A percentile compares a stretch with the other conserved stretches of the same genome.
Evolutionary conservation across 1,284 basidiomycete genomes (phyloP).

Genomic region (Prillingera fragicola): DNA sequence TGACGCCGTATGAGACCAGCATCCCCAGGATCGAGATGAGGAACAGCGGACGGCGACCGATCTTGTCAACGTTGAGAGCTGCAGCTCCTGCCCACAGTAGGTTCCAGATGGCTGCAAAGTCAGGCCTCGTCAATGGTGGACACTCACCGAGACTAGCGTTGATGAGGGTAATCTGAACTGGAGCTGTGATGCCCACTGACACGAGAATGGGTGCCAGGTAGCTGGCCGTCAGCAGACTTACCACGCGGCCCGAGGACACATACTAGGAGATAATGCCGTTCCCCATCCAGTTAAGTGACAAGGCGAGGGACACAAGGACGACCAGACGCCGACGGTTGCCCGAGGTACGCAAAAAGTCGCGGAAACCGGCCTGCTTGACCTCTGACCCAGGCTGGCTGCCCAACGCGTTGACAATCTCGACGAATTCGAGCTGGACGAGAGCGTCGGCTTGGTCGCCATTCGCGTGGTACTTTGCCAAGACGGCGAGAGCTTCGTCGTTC

Average conservation of each 20-base stretch:
- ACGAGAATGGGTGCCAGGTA: constrained; percentile 22
- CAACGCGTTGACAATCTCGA: constrained; percentile 31
- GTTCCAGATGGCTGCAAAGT: constrained; percentile 15
- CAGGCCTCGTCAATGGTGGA: constrained; percentile 57
- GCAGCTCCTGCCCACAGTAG: too few relatives aligned
- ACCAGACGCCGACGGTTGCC: constrained; percentile 35
- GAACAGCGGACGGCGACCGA: constrained; percentile 44
- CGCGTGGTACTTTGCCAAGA: constrained; percentile 32
- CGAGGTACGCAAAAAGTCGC: constrained; percentile 30
- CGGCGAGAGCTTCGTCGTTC: constrained; percentile 27
- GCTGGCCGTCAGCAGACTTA: constrained; percentile 5
- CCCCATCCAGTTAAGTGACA: constrained; percentile 54
- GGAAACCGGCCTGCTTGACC: constrained; percentile 19
- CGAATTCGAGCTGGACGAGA: constrained; percentile 24
- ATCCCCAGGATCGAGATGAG: too few relatives aligned
- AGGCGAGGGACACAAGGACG: constrained; percentile 48
- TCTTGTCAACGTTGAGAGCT: constrained; percentile 14
- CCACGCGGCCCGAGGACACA: constrained; percentile 4
- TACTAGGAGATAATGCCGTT: constrained; percentile 33
- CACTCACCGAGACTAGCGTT: constrained; percentile 26
- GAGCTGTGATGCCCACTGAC: constrained; percentile 9
- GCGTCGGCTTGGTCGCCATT: constrained; percentile 23
- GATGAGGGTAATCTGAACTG: constrained; percentile 25
- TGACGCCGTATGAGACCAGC: too few relatives aligned
- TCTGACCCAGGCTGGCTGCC: constrained; percentile 23